phyloP scores from a whole-genome alignment of 1,284 basidiomycete species.

The Ceratobasidium sp. region DNA sequence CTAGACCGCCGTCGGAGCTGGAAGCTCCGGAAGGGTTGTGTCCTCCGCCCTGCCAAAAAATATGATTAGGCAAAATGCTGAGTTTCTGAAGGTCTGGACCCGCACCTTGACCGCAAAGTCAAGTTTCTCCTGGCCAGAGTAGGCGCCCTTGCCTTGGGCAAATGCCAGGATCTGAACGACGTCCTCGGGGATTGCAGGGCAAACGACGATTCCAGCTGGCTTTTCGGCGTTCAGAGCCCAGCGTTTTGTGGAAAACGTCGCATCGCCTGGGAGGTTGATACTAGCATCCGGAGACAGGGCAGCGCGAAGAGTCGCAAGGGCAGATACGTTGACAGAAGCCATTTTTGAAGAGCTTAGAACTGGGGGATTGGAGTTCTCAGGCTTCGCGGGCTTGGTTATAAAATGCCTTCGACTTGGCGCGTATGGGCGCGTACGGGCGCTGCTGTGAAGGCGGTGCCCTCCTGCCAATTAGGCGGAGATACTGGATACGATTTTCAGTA shows the following conservation, averaged over 20 bases:
- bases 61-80: neutral
- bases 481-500: too few relatives aligned
- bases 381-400: too few relatives aligned
- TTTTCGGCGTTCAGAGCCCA: slow-evolving; percentile 42
- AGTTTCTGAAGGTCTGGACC: neutral
- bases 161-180: slow-evolving; percentile 21
- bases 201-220: neutral
- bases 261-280: slow-evolving; percentile 31
- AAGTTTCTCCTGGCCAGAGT: slow-evolving; percentile 21
- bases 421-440: too few relatives aligned
- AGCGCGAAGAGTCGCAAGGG: slow-evolving; percentile 4
- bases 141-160: slow-evolving; percentile 19
- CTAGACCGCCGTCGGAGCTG: slow-evolving; percentile 43
- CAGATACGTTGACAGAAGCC: slow-evolving; percentile 16
- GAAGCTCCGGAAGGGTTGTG: slow-evolving; percentile 43
- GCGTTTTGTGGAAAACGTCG: slow-evolving; percentile 2
- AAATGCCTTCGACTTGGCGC: too few relatives aligned
- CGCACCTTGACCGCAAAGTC: slow-evolving; percentile 39
- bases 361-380: too few relatives aligned
- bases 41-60: slow-evolving; percentile 37
- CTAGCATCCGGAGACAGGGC: neutral
- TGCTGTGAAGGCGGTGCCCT: too few relatives aligned
- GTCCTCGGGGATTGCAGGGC: slow-evolving; percentile 36
- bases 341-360: neutral
- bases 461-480: too few relatives aligned